Evolutionary conservation across 2,329 filamentous ascomycete species (phyloP), one percentile per base, ranked within the genome.

Genomic region (Akanthomyces lecanii): DNA sequence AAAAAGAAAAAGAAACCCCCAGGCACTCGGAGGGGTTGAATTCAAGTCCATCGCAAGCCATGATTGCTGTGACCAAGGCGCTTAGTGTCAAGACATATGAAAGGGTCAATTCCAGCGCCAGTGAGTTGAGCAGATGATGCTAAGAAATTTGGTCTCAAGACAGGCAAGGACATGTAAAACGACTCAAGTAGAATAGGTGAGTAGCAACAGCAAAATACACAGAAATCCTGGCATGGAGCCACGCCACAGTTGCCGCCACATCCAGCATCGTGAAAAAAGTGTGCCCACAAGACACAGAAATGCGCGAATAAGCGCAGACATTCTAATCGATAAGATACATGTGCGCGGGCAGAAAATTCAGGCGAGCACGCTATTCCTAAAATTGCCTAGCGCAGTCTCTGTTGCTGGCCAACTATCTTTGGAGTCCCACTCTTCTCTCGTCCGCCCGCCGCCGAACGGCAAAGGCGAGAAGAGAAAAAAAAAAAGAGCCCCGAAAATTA

Each of bases 401-500:
- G 62, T 48, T 53, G 48, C 54, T 42, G 23, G 42, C 60, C 47
- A 60, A 52, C 52, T 53, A 52, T 53, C 30, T 50, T 14, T 28
- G 16, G 1, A 12, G 36, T 23, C 21, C 61, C 61, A 21, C 61
- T 58, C 18, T 58, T 58, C 44, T 25, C 36, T 42, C 14, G 33
- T 12, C 55, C 52, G 28, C n/a, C 33, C 16, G 21, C 52, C 48
- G 30, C 30, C 47, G 12, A 21, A 25, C 58, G 50, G 56, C 55
- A 55, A 52, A 48, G 33, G 21, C 45, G 55, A 50, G 21, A 47
- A 65, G 65, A 59, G 64, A 69, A 71, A 47, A 71, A 71, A 74
- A 74, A 75, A 72, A 70, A 69, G 67, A 68, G 65, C 67, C 68
- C 69, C 68, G 66, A 71, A 72, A 74, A 71, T 71, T 71, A 67